Conservation (phyloP, 192 early-diverging fungal genomes). For the Diversispora eburnea region DNA sequence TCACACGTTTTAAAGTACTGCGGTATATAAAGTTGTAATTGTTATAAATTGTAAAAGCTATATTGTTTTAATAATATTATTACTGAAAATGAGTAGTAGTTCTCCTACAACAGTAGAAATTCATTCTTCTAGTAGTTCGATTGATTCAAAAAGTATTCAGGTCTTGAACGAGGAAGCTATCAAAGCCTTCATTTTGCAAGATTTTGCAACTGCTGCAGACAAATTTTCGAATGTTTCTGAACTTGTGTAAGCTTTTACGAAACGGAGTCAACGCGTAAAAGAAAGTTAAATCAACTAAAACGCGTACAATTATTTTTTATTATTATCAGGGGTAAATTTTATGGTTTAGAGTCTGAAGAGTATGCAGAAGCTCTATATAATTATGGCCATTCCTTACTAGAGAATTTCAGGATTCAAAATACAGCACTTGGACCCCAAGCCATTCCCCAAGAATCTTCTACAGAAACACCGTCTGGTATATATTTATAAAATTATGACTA, state of each 20-base stretch:
- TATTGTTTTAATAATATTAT: background rate
- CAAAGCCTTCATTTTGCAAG: slow-evolving; percentile 57
- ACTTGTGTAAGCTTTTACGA: background rate
- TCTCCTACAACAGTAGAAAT: background rate
- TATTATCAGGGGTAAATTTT: slow-evolving; percentile 50
- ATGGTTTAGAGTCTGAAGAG: slow-evolving; percentile 57
- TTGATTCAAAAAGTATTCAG: background rate
- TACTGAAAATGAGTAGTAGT: background rate
- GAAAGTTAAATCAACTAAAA: background rate
- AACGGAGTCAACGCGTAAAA: background rate
- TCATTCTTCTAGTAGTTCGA: background rate
- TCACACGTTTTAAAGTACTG: background rate
- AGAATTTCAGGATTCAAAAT: slow-evolving; percentile 68
- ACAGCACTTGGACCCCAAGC: slow-evolving; percentile 64
- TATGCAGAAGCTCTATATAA: slow-evolving; percentile 70
- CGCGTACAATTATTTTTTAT: slow-evolving; percentile 2
- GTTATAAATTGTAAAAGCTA: background rate
- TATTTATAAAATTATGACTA: slow-evolving; percentile 2
- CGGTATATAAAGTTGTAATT: background rate
- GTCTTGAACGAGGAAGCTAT: slow-evolving; percentile 62
- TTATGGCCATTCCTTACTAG: slow-evolving; percentile 73
- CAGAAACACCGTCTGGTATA: background rate
- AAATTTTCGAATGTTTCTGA: slow-evolving; percentile 32
- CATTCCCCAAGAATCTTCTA: background rate
- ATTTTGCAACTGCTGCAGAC: slow-evolving; percentile 60